Percentiles rank a stretch among this genome's conserved stretches.
Evolutionary conservation across 352 stramenopile genomes (phyloP).

Genomic region (Phytophthora podocarpi): DNA sequence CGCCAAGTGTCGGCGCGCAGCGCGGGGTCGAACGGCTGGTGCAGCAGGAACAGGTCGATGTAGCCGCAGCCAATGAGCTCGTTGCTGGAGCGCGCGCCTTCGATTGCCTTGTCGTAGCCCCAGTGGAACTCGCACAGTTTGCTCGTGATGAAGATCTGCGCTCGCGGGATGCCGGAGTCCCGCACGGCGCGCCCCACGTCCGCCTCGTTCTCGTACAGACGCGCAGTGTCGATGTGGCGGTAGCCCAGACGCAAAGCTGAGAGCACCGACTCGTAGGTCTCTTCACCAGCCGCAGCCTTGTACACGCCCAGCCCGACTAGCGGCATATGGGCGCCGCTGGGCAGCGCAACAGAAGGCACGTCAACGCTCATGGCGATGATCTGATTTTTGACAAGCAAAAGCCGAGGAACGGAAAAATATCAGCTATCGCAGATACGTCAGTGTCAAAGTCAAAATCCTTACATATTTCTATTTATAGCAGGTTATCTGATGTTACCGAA

Average conservation of each 20-base stretch:
- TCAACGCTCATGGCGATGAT: slow-evolving; percentile 16
- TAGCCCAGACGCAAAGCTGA: slow-evolving; percentile 69
- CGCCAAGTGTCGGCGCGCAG: slow-evolving; percentile 46
- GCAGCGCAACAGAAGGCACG: slow-evolving; percentile 24
- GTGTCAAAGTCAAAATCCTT: too few species aligned
- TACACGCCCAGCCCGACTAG: slow-evolving; percentile 53
- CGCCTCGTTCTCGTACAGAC: slow-evolving; percentile 85
- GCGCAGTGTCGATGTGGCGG: slow-evolving; percentile 84
- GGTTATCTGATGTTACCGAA: background rate
- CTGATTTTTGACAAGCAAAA: background rate
- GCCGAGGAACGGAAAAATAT: background rate
- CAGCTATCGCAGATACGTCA: background rate
- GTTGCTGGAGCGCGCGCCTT: slow-evolving; percentile 47
- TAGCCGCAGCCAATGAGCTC: slow-evolving; percentile 73
- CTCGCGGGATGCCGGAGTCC: slow-evolving; percentile 63
- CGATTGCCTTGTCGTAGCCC: slow-evolving; percentile 71
- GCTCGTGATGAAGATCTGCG: slow-evolving; percentile 81
- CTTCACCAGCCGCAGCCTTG: slow-evolving; percentile 38
- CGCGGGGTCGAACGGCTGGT: slow-evolving; percentile 59
- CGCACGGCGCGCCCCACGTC: slow-evolving; percentile 66
- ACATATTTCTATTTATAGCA: background rate
- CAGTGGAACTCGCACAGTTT: slow-evolving; percentile 74
- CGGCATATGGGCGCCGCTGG: slow-evolving; percentile 45
- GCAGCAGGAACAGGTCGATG: slow-evolving; percentile 77
- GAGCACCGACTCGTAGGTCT: slow-evolving; percentile 41